Conservation (phyloP, 495 filamentous ascomycete genomes). For the Penicillium cinerascens region DNA sequence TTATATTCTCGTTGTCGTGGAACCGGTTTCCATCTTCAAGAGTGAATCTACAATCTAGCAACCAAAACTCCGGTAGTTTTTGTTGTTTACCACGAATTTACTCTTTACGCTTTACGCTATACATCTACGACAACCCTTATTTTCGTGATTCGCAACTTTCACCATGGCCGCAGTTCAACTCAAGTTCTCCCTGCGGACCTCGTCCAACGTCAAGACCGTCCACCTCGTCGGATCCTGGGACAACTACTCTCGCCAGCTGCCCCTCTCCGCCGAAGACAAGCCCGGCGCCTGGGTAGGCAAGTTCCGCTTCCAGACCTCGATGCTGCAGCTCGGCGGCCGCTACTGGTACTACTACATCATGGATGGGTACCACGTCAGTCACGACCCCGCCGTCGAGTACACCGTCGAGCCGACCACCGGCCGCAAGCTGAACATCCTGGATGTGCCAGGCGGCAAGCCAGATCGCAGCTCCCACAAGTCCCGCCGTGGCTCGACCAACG, state of each 20-base stretch:
- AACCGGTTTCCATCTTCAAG: conserved; percentile 21
- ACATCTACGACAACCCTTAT: conserved; percentile 3
- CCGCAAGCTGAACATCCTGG: conserved; percentile 82
- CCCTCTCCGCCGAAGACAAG: conserved; percentile 86
- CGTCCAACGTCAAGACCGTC: conserved; percentile 94
- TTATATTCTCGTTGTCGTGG: conserved; percentile 29
- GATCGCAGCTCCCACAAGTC: conserved; percentile 21
- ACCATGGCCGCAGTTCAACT: conserved; percentile 84
- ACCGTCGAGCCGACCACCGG: conserved; percentile 96
- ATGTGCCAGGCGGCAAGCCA: conserved; percentile 53
- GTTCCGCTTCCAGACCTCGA: conserved; percentile 87
- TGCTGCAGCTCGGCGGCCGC: conserved; percentile 76
- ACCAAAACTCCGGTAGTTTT: conserved; percentile 23
- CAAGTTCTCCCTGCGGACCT: conserved; percentile 89
- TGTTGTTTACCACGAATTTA: conserved; percentile 10
- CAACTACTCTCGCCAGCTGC: conserved; percentile 89
- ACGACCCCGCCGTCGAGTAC: conserved; percentile 86
- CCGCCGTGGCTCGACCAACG: conserved; percentile 48
- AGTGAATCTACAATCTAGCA: conserved; percentile 4
- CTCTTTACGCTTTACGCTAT: conserved; percentile 17
- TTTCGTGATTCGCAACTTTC: conserved; percentile 23
- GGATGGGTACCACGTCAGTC: conserved; percentile 97
- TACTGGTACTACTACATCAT: conserved; percentile 99
- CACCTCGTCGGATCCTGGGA: conserved; percentile 98
- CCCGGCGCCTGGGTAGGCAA: conserved; percentile 88